Conservation (phyloP, 495 filamentous ascomycete genomes). For the Penicillium verhagenii region DNA sequence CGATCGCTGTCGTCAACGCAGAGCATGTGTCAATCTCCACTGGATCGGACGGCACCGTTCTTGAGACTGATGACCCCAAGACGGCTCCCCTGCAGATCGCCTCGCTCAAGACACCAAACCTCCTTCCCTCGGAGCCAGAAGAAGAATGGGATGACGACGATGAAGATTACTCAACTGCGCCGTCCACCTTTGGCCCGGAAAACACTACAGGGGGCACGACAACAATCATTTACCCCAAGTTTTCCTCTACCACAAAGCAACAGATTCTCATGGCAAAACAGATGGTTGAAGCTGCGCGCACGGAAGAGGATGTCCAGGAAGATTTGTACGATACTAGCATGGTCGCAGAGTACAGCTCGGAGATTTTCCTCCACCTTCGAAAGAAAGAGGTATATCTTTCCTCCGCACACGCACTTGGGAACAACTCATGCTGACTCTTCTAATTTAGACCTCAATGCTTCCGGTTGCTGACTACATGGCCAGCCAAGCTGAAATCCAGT, state of each 20-base stretch:
- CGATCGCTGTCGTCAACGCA: neutral
- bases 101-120: slow-evolving; percentile 6
- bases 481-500: slow-evolving; percentile 92
- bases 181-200: slow-evolving; percentile 73
- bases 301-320: slow-evolving; percentile 71
- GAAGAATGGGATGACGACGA: slow-evolving; percentile 79
- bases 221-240: slow-evolving; percentile 68
- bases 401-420: neutral
- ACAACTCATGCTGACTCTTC: neutral
- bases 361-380: slow-evolving; percentile 91
- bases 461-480: slow-evolving; percentile 96
- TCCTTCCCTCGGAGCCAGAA: slow-evolving; percentile 44
- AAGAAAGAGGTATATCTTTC: slow-evolving; percentile 73
- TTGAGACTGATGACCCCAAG: slow-evolving; percentile 21
- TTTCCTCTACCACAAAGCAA: slow-evolving; percentile 24
- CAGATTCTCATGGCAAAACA: slow-evolving; percentile 70
- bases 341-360: slow-evolving; percentile 94
- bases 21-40: neutral
- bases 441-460: slow-evolving; percentile 66
- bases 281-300: slow-evolving; percentile 60
- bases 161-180: slow-evolving; percentile 58
- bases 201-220: slow-evolving; percentile 76
- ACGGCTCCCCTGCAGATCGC: neutral
- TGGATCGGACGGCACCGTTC: slow-evolving; percentile 15
- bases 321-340: slow-evolving; percentile 94